Conservation (phyloP, 2,329 filamentous ascomycete genomes). For the Hyphodiscus sp. region DNA sequence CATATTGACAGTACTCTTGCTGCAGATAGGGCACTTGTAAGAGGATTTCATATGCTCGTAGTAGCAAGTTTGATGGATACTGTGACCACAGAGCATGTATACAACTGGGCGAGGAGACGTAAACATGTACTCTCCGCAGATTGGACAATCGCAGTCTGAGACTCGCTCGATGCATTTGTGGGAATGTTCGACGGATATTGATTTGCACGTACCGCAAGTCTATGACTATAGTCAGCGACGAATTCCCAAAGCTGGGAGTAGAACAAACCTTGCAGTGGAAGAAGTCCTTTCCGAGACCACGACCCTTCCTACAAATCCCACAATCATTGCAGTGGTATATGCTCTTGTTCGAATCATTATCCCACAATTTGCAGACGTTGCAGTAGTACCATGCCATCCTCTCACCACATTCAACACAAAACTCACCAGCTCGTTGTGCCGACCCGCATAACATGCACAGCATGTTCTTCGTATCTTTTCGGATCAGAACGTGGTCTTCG, state of each 20-base stretch:
- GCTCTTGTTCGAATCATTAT: constrained; percentile 81
- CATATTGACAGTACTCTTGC: constrained; percentile 96
- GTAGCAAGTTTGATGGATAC: constrained; percentile 88
- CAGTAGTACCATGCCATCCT: constrained; percentile 88
- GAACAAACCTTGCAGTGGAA: constrained; percentile 89
- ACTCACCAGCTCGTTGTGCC: constrained; percentile 73
- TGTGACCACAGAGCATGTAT: constrained; percentile 93
- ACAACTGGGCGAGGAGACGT: constrained; percentile 83
- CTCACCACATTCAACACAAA: constrained; percentile 70
- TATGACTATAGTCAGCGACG: constrained; percentile 29
- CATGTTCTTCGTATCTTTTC: constrained; percentile 88
- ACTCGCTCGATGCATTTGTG: constrained; percentile 94
- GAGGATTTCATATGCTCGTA: constrained; percentile 80
- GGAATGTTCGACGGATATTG: constrained; percentile 73
- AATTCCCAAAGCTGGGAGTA: neutral
- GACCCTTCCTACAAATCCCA: constrained; percentile 86
- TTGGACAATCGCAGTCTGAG: constrained; percentile 92
- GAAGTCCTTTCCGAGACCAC: constrained; percentile 92
- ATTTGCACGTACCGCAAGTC: constrained; percentile 91
- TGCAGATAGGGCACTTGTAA: constrained; percentile 96
- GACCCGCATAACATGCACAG: constrained; percentile 92
- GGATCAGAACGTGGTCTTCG: constrained; percentile 72
- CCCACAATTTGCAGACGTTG: constrained; percentile 92
- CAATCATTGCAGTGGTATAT: constrained; percentile 97
- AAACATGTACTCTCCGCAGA: constrained; percentile 95